Conservation (phyloP, 2,329 filamentous ascomycete species). For the Neonectria ditissima region DNA sequence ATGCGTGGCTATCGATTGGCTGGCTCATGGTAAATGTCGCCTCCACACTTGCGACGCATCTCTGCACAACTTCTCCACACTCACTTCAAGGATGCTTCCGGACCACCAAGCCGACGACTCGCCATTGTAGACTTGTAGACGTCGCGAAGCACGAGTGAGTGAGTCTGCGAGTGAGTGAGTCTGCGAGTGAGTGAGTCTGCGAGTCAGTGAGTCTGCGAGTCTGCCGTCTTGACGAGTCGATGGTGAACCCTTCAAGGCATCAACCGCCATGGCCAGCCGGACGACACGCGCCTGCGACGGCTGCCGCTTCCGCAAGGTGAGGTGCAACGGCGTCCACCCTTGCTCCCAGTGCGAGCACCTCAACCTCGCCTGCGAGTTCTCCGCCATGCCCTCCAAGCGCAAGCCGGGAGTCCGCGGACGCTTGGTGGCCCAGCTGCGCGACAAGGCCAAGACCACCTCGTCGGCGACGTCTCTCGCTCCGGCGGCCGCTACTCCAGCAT, state of each 20-base stretch:
- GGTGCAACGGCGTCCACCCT: conserved; percentile 50
- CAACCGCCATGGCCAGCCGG: conserved; percentile 24
- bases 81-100: conserved; percentile 11
- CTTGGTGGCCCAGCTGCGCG: conserved; percentile 51
- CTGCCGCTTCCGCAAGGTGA: conserved; percentile 54
- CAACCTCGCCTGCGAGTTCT: conserved; percentile 50
- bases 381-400: conserved; percentile 48
- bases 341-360: conserved; percentile 54
- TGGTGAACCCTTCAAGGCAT: background rate
- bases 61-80: conserved; percentile 22
- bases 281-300: conserved; percentile 51
- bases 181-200: too few species aligned
- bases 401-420: conserved; percentile 51
- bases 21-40: background rate
- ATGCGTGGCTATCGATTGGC: background rate
- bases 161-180: too few species aligned
- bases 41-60: background rate
- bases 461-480: conserved; percentile 31
- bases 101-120: too few species aligned
- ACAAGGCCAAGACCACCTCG: conserved; percentile 35
- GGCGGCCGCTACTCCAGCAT: too few species aligned
- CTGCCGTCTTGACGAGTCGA: background rate
- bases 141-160: too few species aligned
- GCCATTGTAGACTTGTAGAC: too few species aligned
- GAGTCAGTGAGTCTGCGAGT: background rate